These are phyloP conservation scores for Cyclostephanos tholiformis DNA, from an alignment of 108 stramenopile genomes.

Conservation along the genomic window DNA sequence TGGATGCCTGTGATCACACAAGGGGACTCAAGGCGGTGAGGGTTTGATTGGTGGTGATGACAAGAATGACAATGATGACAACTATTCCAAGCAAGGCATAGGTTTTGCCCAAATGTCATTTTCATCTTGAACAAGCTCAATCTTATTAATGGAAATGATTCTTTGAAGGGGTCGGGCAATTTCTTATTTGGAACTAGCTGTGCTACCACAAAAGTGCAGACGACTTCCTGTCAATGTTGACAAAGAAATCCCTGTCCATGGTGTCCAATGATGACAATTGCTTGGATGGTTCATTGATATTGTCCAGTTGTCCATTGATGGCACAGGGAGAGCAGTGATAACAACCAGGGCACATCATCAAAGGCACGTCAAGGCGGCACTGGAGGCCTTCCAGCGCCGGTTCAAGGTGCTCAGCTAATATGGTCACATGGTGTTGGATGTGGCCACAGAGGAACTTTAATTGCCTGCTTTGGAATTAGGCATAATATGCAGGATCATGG, in stretches of 20 bases:
- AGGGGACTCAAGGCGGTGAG: constrained; percentile 57
- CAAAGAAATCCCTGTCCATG: constrained; percentile 49
- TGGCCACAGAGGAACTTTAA: constrained; percentile 95
- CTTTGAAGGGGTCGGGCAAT: constrained; percentile 10
- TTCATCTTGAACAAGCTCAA: constrained; percentile 83
- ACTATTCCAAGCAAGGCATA: constrained; percentile 2
- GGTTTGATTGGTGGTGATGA: constrained; percentile 37
- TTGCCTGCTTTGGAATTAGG: constrained; percentile 88
- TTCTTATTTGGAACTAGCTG: constrained; percentile 67
- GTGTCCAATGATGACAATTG: constrained; percentile 31
- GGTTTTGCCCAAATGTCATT: constrained; percentile 34
- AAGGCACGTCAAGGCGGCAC: constrained; percentile 76
- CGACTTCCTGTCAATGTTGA: constrained; percentile 62
- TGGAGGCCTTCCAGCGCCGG: constrained; percentile 64
- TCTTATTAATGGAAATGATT: constrained; percentile 40
- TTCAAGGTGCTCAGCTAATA: constrained; percentile 61
- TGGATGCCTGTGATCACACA: constrained; percentile 69
- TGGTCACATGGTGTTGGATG: constrained; percentile 80
- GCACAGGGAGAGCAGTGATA: constrained; percentile 74
- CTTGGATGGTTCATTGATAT: constrained; percentile 9
- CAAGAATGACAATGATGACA: neutral
- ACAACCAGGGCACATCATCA: constrained; percentile 87
- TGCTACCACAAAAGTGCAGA: constrained; percentile 69
- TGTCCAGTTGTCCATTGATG: constrained; percentile 27
- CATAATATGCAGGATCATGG: constrained; percentile 91